Conservation (phyloP, 352 stramenopile genomes). For the Globisporangium cylindrosporum region DNA sequence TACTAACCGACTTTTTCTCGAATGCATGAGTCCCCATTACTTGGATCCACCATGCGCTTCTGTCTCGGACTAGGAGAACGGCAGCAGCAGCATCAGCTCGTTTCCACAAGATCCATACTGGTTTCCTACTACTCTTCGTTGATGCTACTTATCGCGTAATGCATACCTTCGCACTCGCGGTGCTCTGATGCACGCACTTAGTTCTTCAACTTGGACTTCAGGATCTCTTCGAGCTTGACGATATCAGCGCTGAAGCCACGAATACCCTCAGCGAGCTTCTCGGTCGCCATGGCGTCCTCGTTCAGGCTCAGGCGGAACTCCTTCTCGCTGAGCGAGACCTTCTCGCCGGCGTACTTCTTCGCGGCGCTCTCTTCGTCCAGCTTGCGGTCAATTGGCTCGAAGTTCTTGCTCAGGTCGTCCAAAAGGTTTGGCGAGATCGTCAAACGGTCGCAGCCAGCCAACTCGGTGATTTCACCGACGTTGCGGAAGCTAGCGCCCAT, state of each 20-base stretch:
- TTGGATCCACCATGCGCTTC: neutral
- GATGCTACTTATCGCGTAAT: conserved; percentile 14
- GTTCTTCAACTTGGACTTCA: conserved; percentile 93
- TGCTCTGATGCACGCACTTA: conserved; percentile 28
- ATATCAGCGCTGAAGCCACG: conserved; percentile 96
- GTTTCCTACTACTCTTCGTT: conserved; percentile 2
- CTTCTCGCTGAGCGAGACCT: conserved; percentile 90
- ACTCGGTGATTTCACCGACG: conserved; percentile 95
- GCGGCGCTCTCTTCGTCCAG: conserved; percentile 75
- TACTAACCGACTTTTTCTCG: neutral
- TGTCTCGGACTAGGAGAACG: neutral
- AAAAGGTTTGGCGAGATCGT: conserved; percentile 96
- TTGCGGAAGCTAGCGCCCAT: conserved; percentile 96
- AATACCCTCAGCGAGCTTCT: conserved; percentile 98
- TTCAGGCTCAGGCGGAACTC: conserved; percentile 98
- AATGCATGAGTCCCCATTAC: neutral
- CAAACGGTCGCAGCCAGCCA: conserved; percentile 97
- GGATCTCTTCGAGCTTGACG: conserved; percentile 97
- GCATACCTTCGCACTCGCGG: conserved; percentile 10
- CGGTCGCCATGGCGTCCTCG: conserved; percentile 95
- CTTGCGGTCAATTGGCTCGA: conserved; percentile 71
- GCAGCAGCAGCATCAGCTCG: neutral
- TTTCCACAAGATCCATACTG: neutral
- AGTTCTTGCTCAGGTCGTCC: conserved; percentile 87
- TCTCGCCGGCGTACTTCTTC: conserved; percentile 71